Base-by-base conservation (phyloP, 78 protist genomes). In the Speleostelium caveatum region DNA sequence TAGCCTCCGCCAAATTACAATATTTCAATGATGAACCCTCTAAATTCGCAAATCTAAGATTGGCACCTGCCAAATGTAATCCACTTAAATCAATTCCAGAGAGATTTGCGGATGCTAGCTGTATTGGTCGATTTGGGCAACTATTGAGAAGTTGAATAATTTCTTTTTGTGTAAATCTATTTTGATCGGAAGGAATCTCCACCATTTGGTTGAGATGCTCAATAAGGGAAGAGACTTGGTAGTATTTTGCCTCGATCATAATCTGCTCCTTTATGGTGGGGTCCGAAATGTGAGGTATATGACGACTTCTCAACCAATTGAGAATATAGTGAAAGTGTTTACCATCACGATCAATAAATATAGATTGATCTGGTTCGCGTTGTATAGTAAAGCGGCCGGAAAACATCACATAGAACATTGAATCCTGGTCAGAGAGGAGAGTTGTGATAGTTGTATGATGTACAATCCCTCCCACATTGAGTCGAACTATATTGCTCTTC, bases 281-380 rank as follows among this genome's bases (percentile, higher is more conserved):
- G 35, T 69, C 61, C 6, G 4, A 14, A 30, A 69, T 59, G 33
- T 3, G 21, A 1, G 91, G 91, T 33, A 83, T 28, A n/a, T 21
- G 41, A 2, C 28, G 3, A 3, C 65, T 67, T 59, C 93, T 56
- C 56, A 86, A 28, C 87, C 86, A 86, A 61, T 86, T 86, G 30
- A 86, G 22, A 26, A 86, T 86, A 22, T 73, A 73, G 58, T 59
- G 68, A 73, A 86, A 86, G 33, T 73, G 36, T 39, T 35, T 71
- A 6, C 93, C 93, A 49, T 86, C 93, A 26, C 93, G 67, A 33
- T 86, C 93, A 8, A 86, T 86, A 68, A 86, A 86, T 12, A 76
- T 59, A 0, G 93, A 73, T 10, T 83, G 85, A 45, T 86, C 93
- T 41, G n/a, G 61, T 32, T 65, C 83, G 17, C n/a, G 49, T n/a